Conservation (phyloP, 148 eudicot genomes). For the Persicaria tinctoria region DNA sequence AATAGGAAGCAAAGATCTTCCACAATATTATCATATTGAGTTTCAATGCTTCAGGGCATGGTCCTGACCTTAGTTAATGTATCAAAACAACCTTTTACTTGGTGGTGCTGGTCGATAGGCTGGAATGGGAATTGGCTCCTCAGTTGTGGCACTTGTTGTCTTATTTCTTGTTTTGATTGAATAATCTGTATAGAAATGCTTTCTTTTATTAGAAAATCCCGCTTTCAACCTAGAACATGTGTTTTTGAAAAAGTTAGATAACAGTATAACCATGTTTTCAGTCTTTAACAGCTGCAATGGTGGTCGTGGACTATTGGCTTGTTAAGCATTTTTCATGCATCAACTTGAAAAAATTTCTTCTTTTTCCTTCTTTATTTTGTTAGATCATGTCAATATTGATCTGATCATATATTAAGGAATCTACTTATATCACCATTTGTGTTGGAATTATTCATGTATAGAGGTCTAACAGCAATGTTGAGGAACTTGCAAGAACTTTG, state of each 20-base stretch:
- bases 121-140: not conserved
- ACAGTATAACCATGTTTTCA: not conserved
- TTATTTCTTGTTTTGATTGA: not conserved
- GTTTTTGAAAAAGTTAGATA: not conserved
- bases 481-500: slow-evolving; percentile 59
- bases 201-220: not conserved
- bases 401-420: not conserved
- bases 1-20: not conserved
- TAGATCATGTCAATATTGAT: not conserved
- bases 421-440: not conserved
- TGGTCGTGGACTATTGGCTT: not conserved
- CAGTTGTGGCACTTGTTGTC: not conserved
- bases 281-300: not conserved
- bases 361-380: not conserved
- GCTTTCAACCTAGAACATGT: not conserved
- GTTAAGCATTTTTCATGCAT: not conserved
- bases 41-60: not conserved
- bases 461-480: slow-evolving; percentile 66
- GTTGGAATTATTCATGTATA: slow-evolving; percentile 14
- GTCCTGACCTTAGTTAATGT: not conserved
- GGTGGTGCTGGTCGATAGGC: not conserved
- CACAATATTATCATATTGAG: not conserved
- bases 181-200: not conserved
- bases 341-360: not conserved
- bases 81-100: not conserved